A percentile compares a stretch with the other conserved stretches of the same genome.
Conservation (phyloP, 352 stramenopile species). For the Globisporangium radiosum region DNA sequence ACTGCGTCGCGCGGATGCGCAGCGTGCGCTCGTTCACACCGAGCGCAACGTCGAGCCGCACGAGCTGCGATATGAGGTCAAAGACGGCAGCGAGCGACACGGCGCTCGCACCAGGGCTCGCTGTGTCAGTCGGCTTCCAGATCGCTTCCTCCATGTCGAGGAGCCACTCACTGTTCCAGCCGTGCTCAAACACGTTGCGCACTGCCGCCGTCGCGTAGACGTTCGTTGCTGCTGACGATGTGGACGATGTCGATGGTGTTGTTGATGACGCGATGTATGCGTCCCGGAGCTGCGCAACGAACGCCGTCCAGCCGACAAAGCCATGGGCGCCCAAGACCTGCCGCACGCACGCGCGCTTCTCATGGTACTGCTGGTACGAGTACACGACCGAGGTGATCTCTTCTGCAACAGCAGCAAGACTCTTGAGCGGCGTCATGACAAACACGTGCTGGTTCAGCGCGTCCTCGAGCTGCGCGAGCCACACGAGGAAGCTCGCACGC, state of each 20-base stretch:
- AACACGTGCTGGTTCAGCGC: constrained; percentile 46
- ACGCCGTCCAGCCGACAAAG: constrained; percentile 46
- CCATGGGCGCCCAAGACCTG: constrained; percentile 41
- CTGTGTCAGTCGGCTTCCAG: constrained; percentile 20
- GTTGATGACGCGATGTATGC: constrained; percentile 26
- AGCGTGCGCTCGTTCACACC: constrained; percentile 30
- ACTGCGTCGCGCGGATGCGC: constrained; percentile 23
- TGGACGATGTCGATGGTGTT: background rate
- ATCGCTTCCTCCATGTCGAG: constrained; percentile 37
- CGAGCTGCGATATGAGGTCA: constrained; percentile 41
- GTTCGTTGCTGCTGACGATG: background rate
- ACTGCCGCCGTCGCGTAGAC: constrained; percentile 6
- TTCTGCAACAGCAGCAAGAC: constrained; percentile 40
- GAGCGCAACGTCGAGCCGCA: constrained; percentile 33
- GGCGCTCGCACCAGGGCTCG: constrained; percentile 11
- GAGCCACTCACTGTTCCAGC: constrained; percentile 48
- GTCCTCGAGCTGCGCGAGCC: constrained; percentile 34
- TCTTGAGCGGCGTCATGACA: constrained; percentile 24
- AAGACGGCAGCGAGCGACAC: constrained; percentile 40
- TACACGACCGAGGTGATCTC: constrained; percentile 64
- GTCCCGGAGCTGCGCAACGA: constrained; percentile 66
- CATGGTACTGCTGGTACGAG: constrained; percentile 36
- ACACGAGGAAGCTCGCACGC: constrained; percentile 38
- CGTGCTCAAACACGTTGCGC: constrained; percentile 28
- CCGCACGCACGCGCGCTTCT: constrained; percentile 35